Base-by-base conservation (phyloP, 2,329 filamentous ascomycete species). In the Penicillium sp. region DNA sequence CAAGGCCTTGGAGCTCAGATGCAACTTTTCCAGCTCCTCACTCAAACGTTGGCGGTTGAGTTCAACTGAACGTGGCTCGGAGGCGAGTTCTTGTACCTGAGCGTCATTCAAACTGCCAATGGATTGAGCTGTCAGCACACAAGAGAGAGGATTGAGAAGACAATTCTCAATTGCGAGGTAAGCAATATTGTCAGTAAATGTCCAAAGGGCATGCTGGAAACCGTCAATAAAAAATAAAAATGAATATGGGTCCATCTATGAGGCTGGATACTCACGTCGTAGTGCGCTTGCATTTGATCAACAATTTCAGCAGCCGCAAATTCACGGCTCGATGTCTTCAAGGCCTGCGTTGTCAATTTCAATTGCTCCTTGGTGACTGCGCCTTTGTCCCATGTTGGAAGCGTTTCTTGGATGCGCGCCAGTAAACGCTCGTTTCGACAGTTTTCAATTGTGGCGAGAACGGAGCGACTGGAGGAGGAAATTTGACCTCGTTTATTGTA, bases 301-400 rank as follows among this genome's bases (percentile, higher is more conserved):
- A 52, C 8, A 13, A 47, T 18, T 1, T 71, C 72, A 0, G 74
- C 68, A 0, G 70, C 74, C 0, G 71, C 74, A 47, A 77, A 77
- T 69, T 68, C 38, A 32, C 70, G 45, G 40, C 53, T 60, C 21
- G 50, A 47, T 5, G 34, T 18, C 24, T 61, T 36, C 21, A 57
- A 7, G 1, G 32, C 10, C 1, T 31, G 18, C 4, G 43, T 42
- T 1, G 55, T 27, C 4, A 2, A 6, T 11, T 7, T n/a, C 0
- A 49, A n/a, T 4, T 29, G 27, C 11, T 27, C 22, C 4, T 9
- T 36, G 13, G 3, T 36, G 29, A 38, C n/a, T 2, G 4, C 21
- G 11, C 13, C 13, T 3, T 13, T 9, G 1, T 9, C 1, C 14
- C 2, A 2, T 6, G 24, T 8, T 29, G 29, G 22, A 29, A 39